Percentiles rank a stretch among this genome's conserved stretches.
phyloP scores from a whole-genome alignment of 2,329 filamentous ascomycete genomes.

The Teratosphaeria viscida region DNA sequence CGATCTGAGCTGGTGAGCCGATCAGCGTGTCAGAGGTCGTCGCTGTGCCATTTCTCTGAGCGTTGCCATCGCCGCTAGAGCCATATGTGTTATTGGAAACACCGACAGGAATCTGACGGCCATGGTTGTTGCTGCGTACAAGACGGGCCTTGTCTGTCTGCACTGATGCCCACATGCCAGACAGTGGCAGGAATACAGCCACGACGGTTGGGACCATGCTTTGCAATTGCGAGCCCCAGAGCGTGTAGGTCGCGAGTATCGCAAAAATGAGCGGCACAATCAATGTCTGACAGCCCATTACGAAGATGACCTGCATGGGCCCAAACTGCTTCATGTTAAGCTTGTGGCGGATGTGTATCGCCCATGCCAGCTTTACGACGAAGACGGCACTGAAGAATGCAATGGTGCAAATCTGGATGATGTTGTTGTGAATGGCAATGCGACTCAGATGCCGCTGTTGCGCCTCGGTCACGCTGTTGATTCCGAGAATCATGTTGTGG shows the following conservation, averaged over 20 bases:
- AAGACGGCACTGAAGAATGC: slow-evolving; percentile 55
- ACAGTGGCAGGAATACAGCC: slow-evolving; percentile 54
- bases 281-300: slow-evolving; percentile 59
- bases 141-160: slow-evolving; percentile 14
- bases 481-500: slow-evolving; percentile 13
- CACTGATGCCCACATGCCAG: slow-evolving; percentile 48
- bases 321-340: slow-evolving; percentile 52
- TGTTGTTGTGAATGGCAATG: slow-evolving; percentile 38
- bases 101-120: slow-evolving; percentile 13
- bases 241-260: slow-evolving; percentile 42
- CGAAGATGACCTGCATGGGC: slow-evolving; percentile 56
- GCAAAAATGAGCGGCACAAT: slow-evolving; percentile 53
- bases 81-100: slow-evolving; percentile 1
- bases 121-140: slow-evolving; percentile 8
- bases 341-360: slow-evolving; percentile 44
- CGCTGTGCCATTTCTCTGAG: slow-evolving; percentile 3
- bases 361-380: slow-evolving; percentile 48
- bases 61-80: slow-evolving; percentile 3
- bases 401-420: slow-evolving; percentile 46
- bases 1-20: not conserved
- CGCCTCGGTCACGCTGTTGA: slow-evolving; percentile 5
- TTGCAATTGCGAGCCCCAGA: slow-evolving; percentile 42
- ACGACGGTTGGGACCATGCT: slow-evolving; percentile 48
- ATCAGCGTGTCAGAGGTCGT: slow-evolving; percentile 5
- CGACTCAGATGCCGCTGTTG: slow-evolving; percentile 21